Percentiles rank a stretch among this genome's conserved stretches.
phyloP scores from a whole-genome alignment of 768 basidiomycete species.

The Scleroderma bovista region DNA sequence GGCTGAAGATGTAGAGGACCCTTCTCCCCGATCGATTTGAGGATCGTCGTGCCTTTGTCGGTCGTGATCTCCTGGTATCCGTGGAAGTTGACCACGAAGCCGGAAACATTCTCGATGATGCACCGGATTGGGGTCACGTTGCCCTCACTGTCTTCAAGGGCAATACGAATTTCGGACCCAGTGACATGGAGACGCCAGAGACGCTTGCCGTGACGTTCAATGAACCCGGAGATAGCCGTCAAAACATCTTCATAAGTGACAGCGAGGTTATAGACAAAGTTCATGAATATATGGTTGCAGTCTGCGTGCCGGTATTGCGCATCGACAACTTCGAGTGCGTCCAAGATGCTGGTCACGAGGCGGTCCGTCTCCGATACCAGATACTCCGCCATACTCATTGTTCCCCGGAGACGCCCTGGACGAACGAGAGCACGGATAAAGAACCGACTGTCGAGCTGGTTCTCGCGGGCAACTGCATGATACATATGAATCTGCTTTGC shows the following conservation, averaged over 20 bases:
- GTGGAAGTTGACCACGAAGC: conserved; percentile 97
- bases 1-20: conserved; percentile 95
- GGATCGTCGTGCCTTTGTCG: conserved; percentile 90
- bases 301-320: conserved; percentile 89
- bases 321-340: conserved; percentile 90
- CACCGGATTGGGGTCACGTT: conserved; percentile 95
- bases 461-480: conserved; percentile 91
- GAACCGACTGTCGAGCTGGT: conserved; percentile 97
- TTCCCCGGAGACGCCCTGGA: conserved; percentile 87
- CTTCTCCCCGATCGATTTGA: conserved; percentile 98
- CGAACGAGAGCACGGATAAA: conserved; percentile 96
- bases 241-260: conserved; percentile 97
- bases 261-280: conserved; percentile 95
- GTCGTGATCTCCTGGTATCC: conserved; percentile 98
- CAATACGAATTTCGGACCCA: conserved; percentile 93
- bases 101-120: conserved; percentile 97
- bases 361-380: conserved; percentile 98
- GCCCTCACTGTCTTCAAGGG: conserved; percentile 91
- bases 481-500: conserved; percentile 98
- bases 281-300: conserved; percentile 98
- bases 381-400: conserved; percentile 95
- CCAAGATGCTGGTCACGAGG: conserved; percentile 87
- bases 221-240: conserved; percentile 96
- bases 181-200: conserved; percentile 98
- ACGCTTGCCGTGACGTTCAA: conserved; percentile 96